Conservation (phyloP, 2,329 filamentous ascomycete genomes). For the Penicillium concentricum region DNA sequence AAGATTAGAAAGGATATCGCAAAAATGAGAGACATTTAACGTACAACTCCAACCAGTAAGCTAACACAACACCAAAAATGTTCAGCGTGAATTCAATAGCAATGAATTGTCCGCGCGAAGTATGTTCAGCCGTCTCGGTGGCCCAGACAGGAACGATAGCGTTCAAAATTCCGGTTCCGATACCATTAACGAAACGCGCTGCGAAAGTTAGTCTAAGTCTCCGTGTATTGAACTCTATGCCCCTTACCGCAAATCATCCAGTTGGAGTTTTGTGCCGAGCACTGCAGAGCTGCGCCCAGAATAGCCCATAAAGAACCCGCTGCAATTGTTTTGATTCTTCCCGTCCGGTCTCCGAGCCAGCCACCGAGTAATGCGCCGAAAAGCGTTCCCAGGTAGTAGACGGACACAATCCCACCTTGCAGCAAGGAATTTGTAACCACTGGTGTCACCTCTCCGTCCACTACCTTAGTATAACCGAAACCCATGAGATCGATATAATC, state of each 20-base stretch:
- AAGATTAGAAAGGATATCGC: neutral
- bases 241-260: conserved; percentile 68
- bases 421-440: conserved; percentile 60
- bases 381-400: conserved; percentile 61
- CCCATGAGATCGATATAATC: conserved; percentile 66
- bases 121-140: conserved; percentile 67
- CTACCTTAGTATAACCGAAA: conserved; percentile 59
- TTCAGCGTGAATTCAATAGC: conserved; percentile 73
- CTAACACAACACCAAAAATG: conserved; percentile 66
- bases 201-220: conserved; percentile 5
- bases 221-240: neutral
- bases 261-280: conserved; percentile 61
- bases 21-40: conserved; percentile 1
- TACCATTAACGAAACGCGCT: conserved; percentile 61
- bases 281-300: conserved; percentile 63
- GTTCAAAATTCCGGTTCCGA: conserved; percentile 69
- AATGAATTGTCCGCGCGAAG: conserved; percentile 66
- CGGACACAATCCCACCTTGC: conserved; percentile 62
- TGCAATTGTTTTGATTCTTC: conserved; percentile 64
- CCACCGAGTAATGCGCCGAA: conserved; percentile 64
- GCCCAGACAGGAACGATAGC: conserved; percentile 71
- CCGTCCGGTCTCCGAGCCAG: conserved; percentile 62
- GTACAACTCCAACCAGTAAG: conserved; percentile 61
- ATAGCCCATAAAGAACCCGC: conserved; percentile 58
- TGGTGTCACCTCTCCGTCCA: conserved; percentile 45